Base-by-base conservation (phyloP, 768 basidiomycete genomes). In the Termitomyces bulborhizus region DNA sequence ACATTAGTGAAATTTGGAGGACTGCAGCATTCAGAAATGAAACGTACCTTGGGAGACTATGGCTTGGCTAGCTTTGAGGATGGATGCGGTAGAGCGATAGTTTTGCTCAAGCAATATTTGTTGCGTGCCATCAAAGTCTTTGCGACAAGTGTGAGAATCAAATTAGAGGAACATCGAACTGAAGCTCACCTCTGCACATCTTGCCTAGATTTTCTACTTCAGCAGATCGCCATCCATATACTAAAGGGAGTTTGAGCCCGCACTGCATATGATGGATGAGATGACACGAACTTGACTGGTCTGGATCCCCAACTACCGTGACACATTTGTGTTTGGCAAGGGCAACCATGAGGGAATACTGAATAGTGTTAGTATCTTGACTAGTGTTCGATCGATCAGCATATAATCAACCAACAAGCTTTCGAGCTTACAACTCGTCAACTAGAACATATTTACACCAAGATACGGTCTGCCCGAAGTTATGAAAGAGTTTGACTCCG, bases 231-330 rank as follows among this genome's bases (percentile, higher is more conserved):
- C 93, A 95, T 8, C 90, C 90, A 61, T 93, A 93, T 41, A 93
- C 83, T 85, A 29, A 13, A 6, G 54, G 46, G 18, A 59, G 48
- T 31, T 12, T 46, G n/a, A 60, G 50, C 24, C 15, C 36, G 27
- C 34, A 42, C 32, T 47, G 31, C 44, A 8, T 9, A 12, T 39
- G 12, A n/a, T 39, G 32, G 13, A 15, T 12, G 32, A 51, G 49
- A 48, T 43, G n/a, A 52, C 53, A 43, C 24, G 71, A 60, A 85
- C 86, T 93, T 0, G 90, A 91, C 65, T 95, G 93, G 67, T 95
- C 93, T 0, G 93, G 93, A 70, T 95, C 93, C 0, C 93, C 93
- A 3, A 95, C 91, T 40, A 94, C 80, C 4, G 86, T 91, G 27
- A 93, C 74, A 57, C 84, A 82, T 29, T 74, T 69, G 6, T 64